Conservation (phyloP, 352 stramenopile genomes). For the Thraustochytrium striatum region DNA sequence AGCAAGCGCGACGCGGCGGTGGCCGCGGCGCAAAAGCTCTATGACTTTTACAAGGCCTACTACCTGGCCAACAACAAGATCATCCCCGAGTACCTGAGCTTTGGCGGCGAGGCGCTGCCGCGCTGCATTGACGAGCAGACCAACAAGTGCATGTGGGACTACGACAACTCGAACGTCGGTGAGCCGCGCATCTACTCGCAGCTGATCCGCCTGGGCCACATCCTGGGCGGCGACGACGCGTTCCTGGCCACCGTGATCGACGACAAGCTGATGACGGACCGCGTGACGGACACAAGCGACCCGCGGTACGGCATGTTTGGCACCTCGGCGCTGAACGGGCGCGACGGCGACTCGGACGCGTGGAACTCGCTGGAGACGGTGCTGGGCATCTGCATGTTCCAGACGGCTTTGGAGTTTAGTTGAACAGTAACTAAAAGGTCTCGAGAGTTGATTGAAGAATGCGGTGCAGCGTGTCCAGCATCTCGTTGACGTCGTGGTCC, state of each 20-base stretch:
- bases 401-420: not conserved
- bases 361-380: not conserved
- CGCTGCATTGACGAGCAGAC: too few species aligned
- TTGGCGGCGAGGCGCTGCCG: not conserved
- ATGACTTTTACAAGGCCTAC: not conserved
- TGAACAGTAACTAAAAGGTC: too few species aligned
- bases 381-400: not conserved
- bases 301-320: not conserved
- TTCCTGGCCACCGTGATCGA: not conserved
- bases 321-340: not conserved
- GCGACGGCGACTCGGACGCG: not conserved
- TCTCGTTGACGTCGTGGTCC: slow-evolving; percentile 73
- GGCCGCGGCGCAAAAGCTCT: not conserved
- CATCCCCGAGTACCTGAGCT: not conserved
- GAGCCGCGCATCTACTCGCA: not conserved
- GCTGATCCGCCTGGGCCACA: not conserved
- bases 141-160: too few species aligned
- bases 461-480: slow-evolving; percentile 73
- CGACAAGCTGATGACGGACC: not conserved
- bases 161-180: not conserved
- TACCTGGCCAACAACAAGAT: not conserved
- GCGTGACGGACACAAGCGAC: not conserved
- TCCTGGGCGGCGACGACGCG: not conserved
- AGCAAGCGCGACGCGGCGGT: not conserved
- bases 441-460: slow-evolving; percentile 49